These are phyloP conservation scores for Fusarium cyanostomum DNA, from an alignment of 2,329 filamentous ascomycete genomes.

Conservation along the genomic window DNA sequence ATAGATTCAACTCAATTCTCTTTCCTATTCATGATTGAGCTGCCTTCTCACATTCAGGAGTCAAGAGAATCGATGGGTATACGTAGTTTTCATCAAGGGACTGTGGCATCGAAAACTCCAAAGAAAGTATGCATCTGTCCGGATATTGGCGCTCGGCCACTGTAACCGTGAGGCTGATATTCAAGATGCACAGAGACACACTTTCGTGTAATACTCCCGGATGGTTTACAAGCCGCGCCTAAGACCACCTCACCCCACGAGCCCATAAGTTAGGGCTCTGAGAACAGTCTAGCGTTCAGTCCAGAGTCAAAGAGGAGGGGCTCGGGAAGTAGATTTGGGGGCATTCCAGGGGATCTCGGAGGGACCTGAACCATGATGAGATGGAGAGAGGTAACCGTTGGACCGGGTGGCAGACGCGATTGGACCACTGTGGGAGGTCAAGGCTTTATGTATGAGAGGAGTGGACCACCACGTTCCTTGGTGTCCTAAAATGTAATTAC, in stretches of 20 bases:
- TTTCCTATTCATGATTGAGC: neutral
- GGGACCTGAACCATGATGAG: slow-evolving; percentile 23
- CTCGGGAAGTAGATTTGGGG: slow-evolving; percentile 25
- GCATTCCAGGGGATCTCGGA: slow-evolving; percentile 9
- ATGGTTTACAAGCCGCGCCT: slow-evolving; percentile 2
- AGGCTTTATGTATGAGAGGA: slow-evolving; percentile 29
- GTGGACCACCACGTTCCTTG: slow-evolving; percentile 37
- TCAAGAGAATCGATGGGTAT: neutral
- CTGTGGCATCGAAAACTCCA: slow-evolving; percentile 10
- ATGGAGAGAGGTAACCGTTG: slow-evolving; percentile 25
- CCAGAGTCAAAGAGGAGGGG: neutral
- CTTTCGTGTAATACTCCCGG: neutral
- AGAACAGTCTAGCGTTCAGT: neutral
- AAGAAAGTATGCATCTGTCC: neutral
- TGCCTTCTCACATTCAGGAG: neutral
- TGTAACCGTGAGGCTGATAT: slow-evolving; percentile 34
- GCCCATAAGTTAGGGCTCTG: neutral
- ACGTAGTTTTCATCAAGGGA: neutral
- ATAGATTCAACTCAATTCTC: slow-evolving; percentile 4
- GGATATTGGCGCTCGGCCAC: slow-evolving; percentile 3
- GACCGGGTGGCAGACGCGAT: slow-evolving; percentile 33
- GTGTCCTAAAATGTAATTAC: slow-evolving; percentile 44
- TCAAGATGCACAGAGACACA: slow-evolving; percentile 8
- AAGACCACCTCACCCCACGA: slow-evolving; percentile 4
- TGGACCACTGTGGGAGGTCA: slow-evolving; percentile 33